phyloP scores from a whole-genome alignment of 805 yeast genomes.

The Zygoascus flipseniorum region DNA sequence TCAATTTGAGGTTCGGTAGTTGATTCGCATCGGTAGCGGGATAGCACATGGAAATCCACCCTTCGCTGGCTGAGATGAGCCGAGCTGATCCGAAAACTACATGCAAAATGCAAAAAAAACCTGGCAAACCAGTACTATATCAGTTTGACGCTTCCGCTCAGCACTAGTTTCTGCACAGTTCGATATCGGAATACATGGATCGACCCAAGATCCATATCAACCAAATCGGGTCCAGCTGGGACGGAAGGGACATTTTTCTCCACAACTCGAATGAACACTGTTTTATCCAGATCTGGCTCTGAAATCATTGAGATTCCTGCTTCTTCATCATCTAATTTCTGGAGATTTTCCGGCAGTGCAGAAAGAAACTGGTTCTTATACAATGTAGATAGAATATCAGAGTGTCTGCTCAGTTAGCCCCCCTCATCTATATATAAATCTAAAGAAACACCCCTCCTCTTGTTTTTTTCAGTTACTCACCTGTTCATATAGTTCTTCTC shows the following conservation, averaged over 20 bases:
- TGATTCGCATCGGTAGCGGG: no score
- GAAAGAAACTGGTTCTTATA: slow-evolving; percentile 60
- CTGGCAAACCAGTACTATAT: slow-evolving; percentile 21
- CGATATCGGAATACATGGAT: slow-evolving; percentile 69
- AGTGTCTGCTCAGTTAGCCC: slow-evolving; percentile 35
- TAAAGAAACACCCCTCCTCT: slow-evolving; percentile 1
- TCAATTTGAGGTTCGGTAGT: no score
- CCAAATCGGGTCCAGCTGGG: slow-evolving; percentile 36
- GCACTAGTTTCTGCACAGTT: slow-evolving; percentile 36
- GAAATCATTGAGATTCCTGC: slow-evolving; percentile 59
- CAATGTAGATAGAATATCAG: slow-evolving; percentile 51
- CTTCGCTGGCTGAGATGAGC: no score
- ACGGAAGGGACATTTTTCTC: slow-evolving; percentile 33
- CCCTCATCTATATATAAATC: slow-evolving; percentile 1
- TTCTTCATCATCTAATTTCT: slow-evolving; percentile 65
- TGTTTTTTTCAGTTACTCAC: no score
- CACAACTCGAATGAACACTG: slow-evolving; percentile 65
- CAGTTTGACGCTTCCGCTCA: slow-evolving; percentile 36
- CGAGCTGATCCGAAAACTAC: no score
- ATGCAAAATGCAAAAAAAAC: no score
- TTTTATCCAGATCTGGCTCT: slow-evolving; percentile 63
- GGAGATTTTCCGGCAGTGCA: slow-evolving; percentile 59
- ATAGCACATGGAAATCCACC: no score
- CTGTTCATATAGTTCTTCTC: slow-evolving; percentile 60
- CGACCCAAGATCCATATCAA: slow-evolving; percentile 53